phyloP scores from a whole-genome alignment of 305 asterid genomes.

The Euphrasia arctica region DNA sequence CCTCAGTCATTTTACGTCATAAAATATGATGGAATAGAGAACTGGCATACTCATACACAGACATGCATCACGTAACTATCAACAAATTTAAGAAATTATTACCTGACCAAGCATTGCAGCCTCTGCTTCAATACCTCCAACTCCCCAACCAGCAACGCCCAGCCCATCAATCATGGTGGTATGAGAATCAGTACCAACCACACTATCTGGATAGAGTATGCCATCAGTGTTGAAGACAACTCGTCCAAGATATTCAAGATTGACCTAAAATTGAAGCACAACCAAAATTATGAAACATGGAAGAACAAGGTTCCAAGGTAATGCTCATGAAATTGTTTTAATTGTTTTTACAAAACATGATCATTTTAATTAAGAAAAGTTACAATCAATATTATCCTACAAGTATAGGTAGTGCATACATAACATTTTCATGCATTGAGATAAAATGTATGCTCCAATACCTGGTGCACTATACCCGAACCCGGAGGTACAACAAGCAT shows the following conservation, averaged over 20 bases:
- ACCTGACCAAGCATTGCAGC: slow-evolving; percentile 97
- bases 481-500: slow-evolving; percentile 99
- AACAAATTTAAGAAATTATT: slow-evolving; percentile 11
- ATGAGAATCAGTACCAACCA: slow-evolving; percentile 92
- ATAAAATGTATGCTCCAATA: slow-evolving; percentile 25
- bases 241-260: slow-evolving; percentile 89
- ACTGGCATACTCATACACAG: not conserved
- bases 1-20: not conserved
- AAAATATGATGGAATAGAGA: slow-evolving; percentile 8
- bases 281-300: slow-evolving; percentile 3
- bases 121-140: slow-evolving; percentile 98
- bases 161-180: slow-evolving; percentile 95
- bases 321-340: not conserved
- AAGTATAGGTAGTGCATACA: slow-evolving; percentile 1
- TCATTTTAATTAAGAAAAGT: slow-evolving; percentile 11
- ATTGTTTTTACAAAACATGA: not conserved
- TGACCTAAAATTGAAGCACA: slow-evolving; percentile 49
- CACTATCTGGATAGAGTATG: slow-evolving; percentile 84
- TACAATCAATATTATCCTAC: slow-evolving; percentile 7
- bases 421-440: slow-evolving; percentile 13
- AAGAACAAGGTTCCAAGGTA: slow-evolving; percentile 11
- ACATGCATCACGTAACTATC: not conserved
- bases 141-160: slow-evolving; percentile 99
- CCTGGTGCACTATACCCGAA: slow-evolving; percentile 96
- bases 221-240: slow-evolving; percentile 83